Evolutionary conservation across 441 rosid species (phyloP).

Genomic region (Pelargonium fulgidum): DNA sequence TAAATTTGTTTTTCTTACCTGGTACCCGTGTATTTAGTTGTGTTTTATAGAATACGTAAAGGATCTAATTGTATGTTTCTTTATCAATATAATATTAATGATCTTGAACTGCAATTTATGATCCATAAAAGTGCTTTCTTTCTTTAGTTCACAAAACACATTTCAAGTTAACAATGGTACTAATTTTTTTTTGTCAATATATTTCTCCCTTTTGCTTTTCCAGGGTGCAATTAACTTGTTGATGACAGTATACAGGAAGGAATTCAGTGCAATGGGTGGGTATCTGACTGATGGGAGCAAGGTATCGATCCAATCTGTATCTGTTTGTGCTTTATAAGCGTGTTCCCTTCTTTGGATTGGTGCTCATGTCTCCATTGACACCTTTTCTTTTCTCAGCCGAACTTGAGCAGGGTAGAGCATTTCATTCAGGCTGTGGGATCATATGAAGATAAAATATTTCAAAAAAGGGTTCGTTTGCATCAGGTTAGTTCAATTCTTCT

Average conservation of each 20-base stretch:
- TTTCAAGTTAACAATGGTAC: neutral
- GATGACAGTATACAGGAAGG: slow-evolving; percentile 80
- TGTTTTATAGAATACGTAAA: neutral
- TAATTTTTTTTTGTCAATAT: slow-evolving; percentile 16
- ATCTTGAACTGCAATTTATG: neutral
- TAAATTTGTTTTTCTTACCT: too few relatives aligned
- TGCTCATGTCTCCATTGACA: slow-evolving; percentile 12
- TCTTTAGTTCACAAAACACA: neutral
- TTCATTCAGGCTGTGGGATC: slow-evolving; percentile 87
- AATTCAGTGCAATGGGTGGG: slow-evolving; percentile 49
- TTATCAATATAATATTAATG: neutral
- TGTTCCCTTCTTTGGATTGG: slow-evolving; percentile 15
- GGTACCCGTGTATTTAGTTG: too few relatives aligned
- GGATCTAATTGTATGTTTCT: neutral
- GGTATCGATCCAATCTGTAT: slow-evolving; percentile 32
- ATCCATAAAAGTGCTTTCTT: neutral
- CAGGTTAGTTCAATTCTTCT: slow-evolving; percentile 42
- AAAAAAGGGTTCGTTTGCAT: slow-evolving; percentile 66
- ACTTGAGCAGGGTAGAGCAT: slow-evolving; percentile 66
- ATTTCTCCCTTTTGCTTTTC: slow-evolving; percentile 3
- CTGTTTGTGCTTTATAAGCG: slow-evolving; percentile 14
- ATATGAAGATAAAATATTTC: slow-evolving; percentile 77
- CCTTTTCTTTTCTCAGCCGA: slow-evolving; percentile 43
- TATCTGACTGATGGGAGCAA: slow-evolving; percentile 75
- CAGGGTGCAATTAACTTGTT: slow-evolving; percentile 96